Conservation (phyloP, 495 filamentous ascomycete genomes). For the Aspergillus kassunensis region DNA sequence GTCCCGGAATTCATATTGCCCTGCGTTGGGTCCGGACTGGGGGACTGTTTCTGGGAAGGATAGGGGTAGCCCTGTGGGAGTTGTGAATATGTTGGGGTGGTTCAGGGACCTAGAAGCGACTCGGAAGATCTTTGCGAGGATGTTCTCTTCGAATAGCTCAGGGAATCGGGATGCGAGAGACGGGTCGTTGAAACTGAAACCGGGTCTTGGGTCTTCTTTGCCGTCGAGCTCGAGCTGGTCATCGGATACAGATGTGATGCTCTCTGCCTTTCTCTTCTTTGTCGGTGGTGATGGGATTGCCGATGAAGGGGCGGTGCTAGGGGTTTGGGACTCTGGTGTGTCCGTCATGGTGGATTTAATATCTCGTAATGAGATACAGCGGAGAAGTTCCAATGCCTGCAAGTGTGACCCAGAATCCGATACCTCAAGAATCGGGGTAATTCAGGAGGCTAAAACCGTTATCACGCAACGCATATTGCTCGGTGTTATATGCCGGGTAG, state of each 20-base stretch:
- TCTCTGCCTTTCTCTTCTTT: background rate
- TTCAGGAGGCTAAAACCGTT: too few species aligned
- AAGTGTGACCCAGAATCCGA: too few species aligned
- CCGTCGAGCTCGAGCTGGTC: background rate
- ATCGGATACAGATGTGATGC: conserved; percentile 9
- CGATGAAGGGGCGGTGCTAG: conserved; percentile 3
- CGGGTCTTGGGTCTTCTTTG: background rate
- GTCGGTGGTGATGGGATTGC: background rate
- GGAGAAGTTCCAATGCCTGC: too few species aligned
- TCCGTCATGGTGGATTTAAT: background rate
- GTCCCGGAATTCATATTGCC: conserved; percentile 30
- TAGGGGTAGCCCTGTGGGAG: conserved; percentile 15
- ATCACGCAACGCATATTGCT: background rate
- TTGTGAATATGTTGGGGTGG: conserved; percentile 5
- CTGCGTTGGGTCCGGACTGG: conserved; percentile 17
- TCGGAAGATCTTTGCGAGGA: conserved; percentile 27
- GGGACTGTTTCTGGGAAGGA: conserved; percentile 31
- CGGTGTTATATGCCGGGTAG: background rate
- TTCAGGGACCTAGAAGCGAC: conserved; percentile 15
- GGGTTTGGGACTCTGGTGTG: background rate
- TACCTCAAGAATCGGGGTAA: too few species aligned
- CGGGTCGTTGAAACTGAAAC: background rate
- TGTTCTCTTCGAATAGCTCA: conserved; percentile 25
- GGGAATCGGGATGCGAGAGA: conserved; percentile 2
- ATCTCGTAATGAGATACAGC: background rate